Base-by-base conservation (phyloP, 2,329 filamentous ascomycete species). In the Fusarium compactum region DNA sequence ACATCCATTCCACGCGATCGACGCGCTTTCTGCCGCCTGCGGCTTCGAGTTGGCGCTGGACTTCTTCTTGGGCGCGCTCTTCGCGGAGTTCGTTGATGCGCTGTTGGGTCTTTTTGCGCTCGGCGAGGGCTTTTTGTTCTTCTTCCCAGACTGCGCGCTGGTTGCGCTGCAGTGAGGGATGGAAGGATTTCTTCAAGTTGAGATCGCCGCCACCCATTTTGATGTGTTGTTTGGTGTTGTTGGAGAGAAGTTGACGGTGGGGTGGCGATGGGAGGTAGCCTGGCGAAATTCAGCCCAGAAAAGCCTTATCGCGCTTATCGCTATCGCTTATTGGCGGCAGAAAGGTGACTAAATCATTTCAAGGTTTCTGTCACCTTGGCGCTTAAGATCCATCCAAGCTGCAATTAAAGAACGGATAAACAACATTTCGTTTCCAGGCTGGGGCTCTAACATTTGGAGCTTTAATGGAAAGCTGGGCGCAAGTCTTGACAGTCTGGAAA, bases 1-100 rank as follows among this genome's bases (percentile, higher is more conserved):
- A 99, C 94, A 99, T 98, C 93, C 96, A 99, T 76, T 98, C 96
- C 27, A 99, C 95, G 38, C 94, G 90, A 74, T 95, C 91, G 30
- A 92, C 83, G 56, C 91, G 87, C 77, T 94, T 95, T 75, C 88
- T 89, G 59, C 95, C 94, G 40, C 96, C 96, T 1, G 94, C 92
- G 4, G 92, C 91, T 81, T 98, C 96, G 60, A 98, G 93, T 72
- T 98, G 87, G 55, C 90, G 89, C 80, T 98, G 93, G 2, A 98
- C 89, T 79, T 98, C 95, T 80, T 98, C 94, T 72, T 97, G 92
- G 50, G 92, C 91, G 48, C 95, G 90, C 83, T 99, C 97, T 79
- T 98, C 95, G 73, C 95, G 94, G 71, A 97, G 91, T 81, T 99
- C 96, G 77, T 97, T 95, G 76, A 94, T 89, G 67, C 97, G 91